Conservation (phyloP, 2,329 filamentous ascomycete species). For the Epichloe amarillans region DNA sequence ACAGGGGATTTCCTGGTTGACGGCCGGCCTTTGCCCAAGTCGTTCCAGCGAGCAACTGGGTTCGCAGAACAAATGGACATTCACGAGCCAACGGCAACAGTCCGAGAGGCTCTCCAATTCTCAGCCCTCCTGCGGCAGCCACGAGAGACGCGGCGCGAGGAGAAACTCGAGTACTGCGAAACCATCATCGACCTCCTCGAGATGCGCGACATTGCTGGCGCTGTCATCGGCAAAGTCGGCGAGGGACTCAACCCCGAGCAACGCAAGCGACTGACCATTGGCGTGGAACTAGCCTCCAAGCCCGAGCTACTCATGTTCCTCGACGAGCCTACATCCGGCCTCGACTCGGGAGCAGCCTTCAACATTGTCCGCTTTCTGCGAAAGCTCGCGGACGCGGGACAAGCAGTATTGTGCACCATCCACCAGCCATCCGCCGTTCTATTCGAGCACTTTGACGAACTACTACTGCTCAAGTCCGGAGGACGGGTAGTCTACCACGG, state of each 20-base stretch:
- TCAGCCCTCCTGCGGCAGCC: conserved; percentile 52
- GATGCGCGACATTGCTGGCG: conserved; percentile 53
- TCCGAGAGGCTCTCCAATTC: conserved; percentile 52
- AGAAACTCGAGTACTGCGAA: conserved; percentile 57
- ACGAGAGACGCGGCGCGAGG: conserved; percentile 37
- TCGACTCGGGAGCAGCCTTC: conserved; percentile 44
- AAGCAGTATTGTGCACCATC: conserved; percentile 47
- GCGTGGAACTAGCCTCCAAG: conserved; percentile 42
- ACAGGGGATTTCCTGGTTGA: conserved; percentile 70
- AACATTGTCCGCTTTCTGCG: conserved; percentile 49
- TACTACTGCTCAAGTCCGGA: conserved; percentile 39
- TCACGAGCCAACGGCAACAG: conserved; percentile 52
- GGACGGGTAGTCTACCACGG: conserved; percentile 42
- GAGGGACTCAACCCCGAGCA: conserved; percentile 49
- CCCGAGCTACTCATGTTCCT: conserved; percentile 49
- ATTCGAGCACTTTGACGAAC: conserved; percentile 43
- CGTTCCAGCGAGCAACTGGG: conserved; percentile 70
- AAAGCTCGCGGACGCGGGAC: conserved; percentile 45
- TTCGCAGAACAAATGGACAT: conserved; percentile 54
- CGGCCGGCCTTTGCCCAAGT: conserved; percentile 54
- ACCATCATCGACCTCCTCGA: conserved; percentile 56
- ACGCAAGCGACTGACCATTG: conserved; percentile 42
- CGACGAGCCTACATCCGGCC: conserved; percentile 48
- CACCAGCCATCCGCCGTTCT: conserved; percentile 44
- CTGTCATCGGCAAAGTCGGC: conserved; percentile 46